phyloP scores from a whole-genome alignment of 75 land plant species.

The Pinus albicaulis region DNA sequence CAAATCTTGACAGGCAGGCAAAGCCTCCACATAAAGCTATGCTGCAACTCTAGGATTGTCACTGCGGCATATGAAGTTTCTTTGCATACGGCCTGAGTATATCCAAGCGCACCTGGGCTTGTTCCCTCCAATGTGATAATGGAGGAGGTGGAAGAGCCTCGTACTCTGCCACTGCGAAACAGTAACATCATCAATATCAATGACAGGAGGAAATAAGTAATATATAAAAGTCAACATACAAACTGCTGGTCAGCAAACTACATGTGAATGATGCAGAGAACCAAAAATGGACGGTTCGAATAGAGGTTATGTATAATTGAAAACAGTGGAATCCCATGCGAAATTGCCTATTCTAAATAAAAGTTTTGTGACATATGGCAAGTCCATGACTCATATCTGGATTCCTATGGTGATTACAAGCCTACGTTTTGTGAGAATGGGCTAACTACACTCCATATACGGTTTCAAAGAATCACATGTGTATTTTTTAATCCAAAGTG shows the following conservation, averaged over 20 bases:
- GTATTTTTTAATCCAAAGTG: no score
- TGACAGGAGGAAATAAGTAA: not conserved
- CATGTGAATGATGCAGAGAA: not conserved
- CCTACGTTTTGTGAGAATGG: not conserved
- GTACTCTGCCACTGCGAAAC: conserved; percentile 44
- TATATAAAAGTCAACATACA: not conserved
- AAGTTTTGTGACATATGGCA: not conserved
- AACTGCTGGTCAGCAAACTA: no score
- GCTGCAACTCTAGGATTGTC: not conserved
- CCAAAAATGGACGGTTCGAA: not conserved
- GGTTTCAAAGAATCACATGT: not conserved
- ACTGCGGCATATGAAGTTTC: not conserved
- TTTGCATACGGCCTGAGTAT: conserved; percentile 29
- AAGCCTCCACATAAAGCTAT: no score
- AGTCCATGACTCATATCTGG: not conserved
- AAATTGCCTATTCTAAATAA: not conserved
- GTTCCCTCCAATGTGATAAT: conserved; percentile 29
- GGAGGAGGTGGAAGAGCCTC: conserved; percentile 50
- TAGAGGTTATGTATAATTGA: not conserved
- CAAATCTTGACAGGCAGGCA: no score
- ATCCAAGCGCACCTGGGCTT: conserved; percentile 27
- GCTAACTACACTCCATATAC: not conserved
- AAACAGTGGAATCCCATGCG: not conserved
- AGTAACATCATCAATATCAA: not conserved
- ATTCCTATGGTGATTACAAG: not conserved